Percentiles rank a stretch among this genome's conserved stretches.
Conservation (phyloP, 495 filamentous ascomycete genomes). For the Aspergillus wentii region DNA sequence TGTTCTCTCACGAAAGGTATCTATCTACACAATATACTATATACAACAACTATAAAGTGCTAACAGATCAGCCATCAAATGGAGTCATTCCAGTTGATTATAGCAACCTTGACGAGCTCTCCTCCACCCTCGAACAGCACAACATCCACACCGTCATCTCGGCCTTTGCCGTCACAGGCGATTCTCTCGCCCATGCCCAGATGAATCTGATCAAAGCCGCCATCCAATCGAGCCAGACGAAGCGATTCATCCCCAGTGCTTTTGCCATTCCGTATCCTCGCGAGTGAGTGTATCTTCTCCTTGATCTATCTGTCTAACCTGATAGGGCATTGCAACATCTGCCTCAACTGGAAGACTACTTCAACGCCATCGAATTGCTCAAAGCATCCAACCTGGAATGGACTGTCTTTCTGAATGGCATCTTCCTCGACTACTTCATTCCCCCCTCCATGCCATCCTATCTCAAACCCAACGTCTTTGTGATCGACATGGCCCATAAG, state of each 20-base stretch:
- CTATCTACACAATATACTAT: background rate
- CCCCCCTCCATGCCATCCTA: slow-evolving; percentile 24
- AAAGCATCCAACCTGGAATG: slow-evolving; percentile 25
- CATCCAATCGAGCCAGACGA: slow-evolving; percentile 26
- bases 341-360: slow-evolving; percentile 11
- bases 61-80: slow-evolving; percentile 8
- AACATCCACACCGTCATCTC: slow-evolving; percentile 42
- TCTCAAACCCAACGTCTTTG: slow-evolving; percentile 22
- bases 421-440: slow-evolving; percentile 41
- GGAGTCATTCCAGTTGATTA: slow-evolving; percentile 32
- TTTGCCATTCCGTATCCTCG: slow-evolving; percentile 19
- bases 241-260: slow-evolving; percentile 32
- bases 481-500: slow-evolving; percentile 32
- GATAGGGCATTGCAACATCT: background rate
- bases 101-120: slow-evolving; percentile 17
- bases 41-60: no score
- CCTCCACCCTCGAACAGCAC: slow-evolving; percentile 28
- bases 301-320: background rate
- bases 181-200: slow-evolving; percentile 7
- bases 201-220: slow-evolving; percentile 34
- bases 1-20: slow-evolving; percentile 34
- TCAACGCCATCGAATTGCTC: slow-evolving; percentile 12
- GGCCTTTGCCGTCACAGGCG: slow-evolving; percentile 20
- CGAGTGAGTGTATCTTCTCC: slow-evolving; percentile 1
- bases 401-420: slow-evolving; percentile 35